Conservation (phyloP, 2,329 filamentous ascomycete genomes). For the Tricladium varicosporioides region DNA sequence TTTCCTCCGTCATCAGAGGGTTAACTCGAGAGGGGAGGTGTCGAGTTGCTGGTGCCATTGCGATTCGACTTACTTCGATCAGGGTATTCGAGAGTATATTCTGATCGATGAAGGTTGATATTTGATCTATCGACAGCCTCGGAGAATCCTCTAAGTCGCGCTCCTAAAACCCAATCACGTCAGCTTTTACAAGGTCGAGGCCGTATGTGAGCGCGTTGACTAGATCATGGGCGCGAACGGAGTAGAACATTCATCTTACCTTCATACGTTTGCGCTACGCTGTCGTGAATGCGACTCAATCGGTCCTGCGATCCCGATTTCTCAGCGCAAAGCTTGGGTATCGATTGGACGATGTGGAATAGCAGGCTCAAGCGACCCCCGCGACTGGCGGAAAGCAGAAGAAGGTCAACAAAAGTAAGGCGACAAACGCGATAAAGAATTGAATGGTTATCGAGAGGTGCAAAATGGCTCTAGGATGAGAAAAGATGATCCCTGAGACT, state of each 20-base stretch:
- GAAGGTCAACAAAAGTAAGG: slow-evolving; percentile 1
- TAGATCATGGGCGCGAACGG: neutral
- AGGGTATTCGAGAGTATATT: neutral
- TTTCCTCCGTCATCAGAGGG: slow-evolving; percentile 62
- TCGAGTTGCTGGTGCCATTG: slow-evolving; percentile 26
- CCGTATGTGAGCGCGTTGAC: neutral
- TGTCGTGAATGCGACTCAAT: neutral
- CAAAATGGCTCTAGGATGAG: slow-evolving; percentile 17
- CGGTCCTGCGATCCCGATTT: neutral
- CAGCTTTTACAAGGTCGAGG: neutral
- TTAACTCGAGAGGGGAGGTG: slow-evolving; percentile 61
- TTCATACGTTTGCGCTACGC: neutral
- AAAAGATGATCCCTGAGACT: slow-evolving; percentile 17
- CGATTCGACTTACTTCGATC: neutral
- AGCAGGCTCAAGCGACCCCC: neutral
- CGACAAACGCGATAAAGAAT: slow-evolving; percentile 10
- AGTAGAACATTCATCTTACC: neutral
- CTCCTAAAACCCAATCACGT: neutral
- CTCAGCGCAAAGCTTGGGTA: slow-evolving; percentile 11
- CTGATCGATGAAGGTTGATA: neutral
- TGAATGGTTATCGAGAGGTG: slow-evolving; percentile 7
- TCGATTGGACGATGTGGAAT: slow-evolving; percentile 2
- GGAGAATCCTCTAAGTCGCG: neutral
- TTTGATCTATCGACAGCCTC: neutral
- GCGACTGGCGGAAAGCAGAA: slow-evolving; percentile 8